Conservation (phyloP, 2,329 filamentous ascomycete species). For the Hymenoscyphus scutula region DNA sequence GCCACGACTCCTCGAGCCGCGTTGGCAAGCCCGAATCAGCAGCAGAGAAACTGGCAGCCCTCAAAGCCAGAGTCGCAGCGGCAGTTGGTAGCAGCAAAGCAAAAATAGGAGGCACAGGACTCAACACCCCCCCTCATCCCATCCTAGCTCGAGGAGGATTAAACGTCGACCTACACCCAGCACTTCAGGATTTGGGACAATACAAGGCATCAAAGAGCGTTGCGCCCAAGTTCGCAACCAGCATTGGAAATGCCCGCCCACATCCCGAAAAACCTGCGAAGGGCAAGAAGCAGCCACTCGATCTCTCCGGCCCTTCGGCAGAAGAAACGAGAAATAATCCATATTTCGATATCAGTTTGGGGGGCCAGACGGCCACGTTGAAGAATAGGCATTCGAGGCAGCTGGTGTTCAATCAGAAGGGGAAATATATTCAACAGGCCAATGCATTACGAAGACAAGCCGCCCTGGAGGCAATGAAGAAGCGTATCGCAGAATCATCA, state of each 20-base stretch:
- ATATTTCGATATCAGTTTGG: conserved; percentile 72
- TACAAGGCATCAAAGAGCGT: conserved; percentile 43
- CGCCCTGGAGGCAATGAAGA: conserved; percentile 90
- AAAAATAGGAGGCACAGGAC: conserved; percentile 34
- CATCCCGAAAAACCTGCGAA: conserved; percentile 42
- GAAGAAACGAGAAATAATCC: conserved; percentile 69
- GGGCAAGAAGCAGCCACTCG: conserved; percentile 49
- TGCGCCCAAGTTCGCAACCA: conserved; percentile 40
- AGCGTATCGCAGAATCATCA: conserved; percentile 81
- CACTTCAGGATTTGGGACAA: conserved; percentile 58
- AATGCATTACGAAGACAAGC: conserved; percentile 85
- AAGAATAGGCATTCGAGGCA: conserved; percentile 71
- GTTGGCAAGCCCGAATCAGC: conserved; percentile 56
- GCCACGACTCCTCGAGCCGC: conserved; percentile 52
- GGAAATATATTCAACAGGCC: conserved; percentile 95
- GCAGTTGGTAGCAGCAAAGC: conserved; percentile 59
- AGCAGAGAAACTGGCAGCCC: conserved; percentile 67
- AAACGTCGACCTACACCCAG: conserved; percentile 54
- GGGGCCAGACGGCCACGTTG: conserved; percentile 53
- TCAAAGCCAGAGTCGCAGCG: conserved; percentile 77
- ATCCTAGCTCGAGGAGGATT: conserved; percentile 41
- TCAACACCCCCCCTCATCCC: conserved; percentile 42
- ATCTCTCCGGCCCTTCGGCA: conserved; percentile 54
- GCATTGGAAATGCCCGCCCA: conserved; percentile 40
- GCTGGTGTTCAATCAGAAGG: conserved; percentile 89